These are phyloP conservation scores for Tephrocybe sp. DNA, from an alignment of 768 basidiomycete species.

Conservation along the genomic window DNA sequence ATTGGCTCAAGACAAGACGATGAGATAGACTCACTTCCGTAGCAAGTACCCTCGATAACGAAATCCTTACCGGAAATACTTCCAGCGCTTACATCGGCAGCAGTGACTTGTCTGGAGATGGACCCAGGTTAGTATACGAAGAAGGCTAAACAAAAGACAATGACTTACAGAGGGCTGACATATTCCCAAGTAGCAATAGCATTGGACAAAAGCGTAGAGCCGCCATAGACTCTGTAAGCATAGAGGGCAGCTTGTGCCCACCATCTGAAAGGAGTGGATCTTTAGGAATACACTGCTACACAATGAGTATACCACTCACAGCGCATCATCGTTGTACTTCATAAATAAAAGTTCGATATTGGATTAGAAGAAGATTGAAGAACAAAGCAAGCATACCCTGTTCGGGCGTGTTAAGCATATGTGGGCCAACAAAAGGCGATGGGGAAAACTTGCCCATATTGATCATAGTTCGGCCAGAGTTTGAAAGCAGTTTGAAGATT, in stretches of 20 bases:
- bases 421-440: background rate
- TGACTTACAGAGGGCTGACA: conserved; percentile 41
- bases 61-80: conserved; percentile 39
- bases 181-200: conserved; percentile 48
- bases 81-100: conserved; percentile 34
- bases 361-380: conserved; percentile 6
- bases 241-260: conserved; percentile 54
- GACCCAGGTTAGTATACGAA: background rate
- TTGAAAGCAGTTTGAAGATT: conserved; percentile 40
- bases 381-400: conserved; percentile 8
- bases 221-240: conserved; percentile 45
- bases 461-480: conserved; percentile 38
- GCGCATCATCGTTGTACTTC: conserved; percentile 48
- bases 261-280: conserved; percentile 30
- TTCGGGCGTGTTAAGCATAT: background rate
- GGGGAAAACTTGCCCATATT: conserved; percentile 28
- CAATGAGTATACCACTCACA: conserved; percentile 24
- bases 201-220: conserved; percentile 37
- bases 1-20: background rate
- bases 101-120: conserved; percentile 37
- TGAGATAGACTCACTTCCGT: conserved; percentile 33
- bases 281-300: background rate
- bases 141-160: background rate
- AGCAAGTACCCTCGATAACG: conserved; percentile 37
- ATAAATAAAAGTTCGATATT: background rate